phyloP scores from a whole-genome alignment of 495 filamentous ascomycete genomes.

The Neurospora sp. region DNA sequence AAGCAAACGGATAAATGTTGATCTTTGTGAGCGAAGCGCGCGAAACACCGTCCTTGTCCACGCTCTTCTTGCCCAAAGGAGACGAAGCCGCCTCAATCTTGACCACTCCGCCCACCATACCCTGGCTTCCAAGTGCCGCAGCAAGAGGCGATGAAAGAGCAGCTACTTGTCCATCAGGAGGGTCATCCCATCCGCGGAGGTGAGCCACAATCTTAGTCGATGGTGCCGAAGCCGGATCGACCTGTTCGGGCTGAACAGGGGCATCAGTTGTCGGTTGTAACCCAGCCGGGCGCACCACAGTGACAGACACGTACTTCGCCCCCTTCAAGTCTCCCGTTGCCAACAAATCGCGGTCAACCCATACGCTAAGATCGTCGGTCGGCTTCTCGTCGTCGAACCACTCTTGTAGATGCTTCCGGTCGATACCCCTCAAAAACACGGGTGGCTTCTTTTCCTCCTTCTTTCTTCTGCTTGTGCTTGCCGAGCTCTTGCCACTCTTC shows the following conservation, averaged over 20 bases:
- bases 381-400: conserved; percentile 58
- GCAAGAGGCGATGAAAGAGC: conserved; percentile 70
- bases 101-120: conserved; percentile 77
- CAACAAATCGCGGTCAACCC: conserved; percentile 72
- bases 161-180: conserved; percentile 66
- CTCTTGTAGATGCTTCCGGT: conserved; percentile 51
- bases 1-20: conserved; percentile 69
- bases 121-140: conserved; percentile 53
- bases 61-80: conserved; percentile 21
- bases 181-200: conserved; percentile 70
- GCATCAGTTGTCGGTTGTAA: conserved; percentile 67
- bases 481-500: conserved; percentile 63
- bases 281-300: conserved; percentile 68
- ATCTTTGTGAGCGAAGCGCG: conserved; percentile 38
- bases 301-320: conserved; percentile 61
- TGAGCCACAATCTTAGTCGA: conserved; percentile 66
- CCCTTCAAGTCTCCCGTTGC: conserved; percentile 58
- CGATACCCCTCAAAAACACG: conserved; percentile 68
- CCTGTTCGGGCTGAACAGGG: conserved; percentile 55
- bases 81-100: conserved; percentile 57
- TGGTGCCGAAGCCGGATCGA: conserved; percentile 46
- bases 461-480: conserved; percentile 55
- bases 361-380: conserved; percentile 59
- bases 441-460: conserved; percentile 51
- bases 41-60: conserved; percentile 18